phyloP scores from a whole-genome alignment of 441 rosid species.

The Gossypium davidsonii region DNA sequence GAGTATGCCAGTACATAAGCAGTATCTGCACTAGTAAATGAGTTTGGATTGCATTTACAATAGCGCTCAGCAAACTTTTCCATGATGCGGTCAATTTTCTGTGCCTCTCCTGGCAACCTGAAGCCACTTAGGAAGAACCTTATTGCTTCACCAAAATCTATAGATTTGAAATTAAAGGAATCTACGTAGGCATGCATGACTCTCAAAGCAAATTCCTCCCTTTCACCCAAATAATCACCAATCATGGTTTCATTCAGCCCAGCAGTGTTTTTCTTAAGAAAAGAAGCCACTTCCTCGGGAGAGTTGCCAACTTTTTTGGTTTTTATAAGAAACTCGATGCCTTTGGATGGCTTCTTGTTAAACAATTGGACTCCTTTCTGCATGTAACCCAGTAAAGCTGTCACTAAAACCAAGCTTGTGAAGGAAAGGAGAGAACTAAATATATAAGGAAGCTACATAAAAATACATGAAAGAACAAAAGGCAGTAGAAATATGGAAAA shows the following conservation, averaged over 20 bases:
- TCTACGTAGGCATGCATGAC: conserved; percentile 99
- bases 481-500: not conserved
- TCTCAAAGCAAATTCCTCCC: conserved; percentile 81
- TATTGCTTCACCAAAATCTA: conserved; percentile 89
- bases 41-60: conserved; percentile 89
- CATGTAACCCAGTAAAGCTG: conserved; percentile 37
- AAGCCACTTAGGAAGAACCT: conserved; percentile 91
- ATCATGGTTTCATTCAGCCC: conserved; percentile 84
- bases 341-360: conserved; percentile 91
- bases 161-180: conserved; percentile 77
- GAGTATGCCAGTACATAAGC: conserved; percentile 99
- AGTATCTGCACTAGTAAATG: conserved; percentile 93
- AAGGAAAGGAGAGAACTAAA: conserved; percentile 5
- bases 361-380: conserved; percentile 90
- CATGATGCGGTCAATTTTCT: conserved; percentile 97
- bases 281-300: conserved; percentile 77
- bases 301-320: conserved; percentile 68
- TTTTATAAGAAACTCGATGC: conserved; percentile 77
- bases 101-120: conserved; percentile 97
- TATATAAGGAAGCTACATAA: not conserved
- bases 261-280: conserved; percentile 56
- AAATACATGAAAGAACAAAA: not conserved
- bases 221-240: conserved; percentile 97
- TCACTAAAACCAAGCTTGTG: conserved; percentile 22
- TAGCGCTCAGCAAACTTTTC: conserved; percentile 98